Percentiles rank a stretch among this genome's conserved stretches.
Evolutionary conservation across 1,139 yeast species (phyloP).

Genomic region (Candida albicans): DNA sequence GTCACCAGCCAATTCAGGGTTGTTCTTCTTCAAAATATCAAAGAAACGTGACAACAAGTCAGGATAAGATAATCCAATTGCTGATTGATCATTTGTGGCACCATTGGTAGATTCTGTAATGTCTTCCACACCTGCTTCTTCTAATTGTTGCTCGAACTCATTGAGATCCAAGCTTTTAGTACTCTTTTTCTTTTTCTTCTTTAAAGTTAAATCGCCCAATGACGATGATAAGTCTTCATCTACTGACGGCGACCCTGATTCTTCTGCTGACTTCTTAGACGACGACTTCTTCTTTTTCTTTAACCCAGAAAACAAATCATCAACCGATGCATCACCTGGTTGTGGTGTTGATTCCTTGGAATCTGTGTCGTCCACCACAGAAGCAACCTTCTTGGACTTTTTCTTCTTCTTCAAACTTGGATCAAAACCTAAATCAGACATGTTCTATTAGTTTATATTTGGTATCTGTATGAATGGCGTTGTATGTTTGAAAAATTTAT

Average conservation of each 20-base stretch:
- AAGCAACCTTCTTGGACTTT: constrained; percentile 16
- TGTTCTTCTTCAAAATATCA: constrained; percentile 80
- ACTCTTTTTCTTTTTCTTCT: constrained; percentile 86
- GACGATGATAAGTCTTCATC: constrained; percentile 60
- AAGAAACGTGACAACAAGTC: constrained; percentile 82
- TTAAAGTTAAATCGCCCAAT: constrained; percentile 72
- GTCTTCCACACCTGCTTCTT: constrained; percentile 82
- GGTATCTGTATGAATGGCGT: neutral
- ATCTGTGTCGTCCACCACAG: constrained; percentile 8
- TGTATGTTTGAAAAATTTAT: constrained; percentile 1
- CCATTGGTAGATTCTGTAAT: constrained; percentile 30
- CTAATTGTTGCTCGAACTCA: constrained; percentile 88
- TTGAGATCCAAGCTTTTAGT: constrained; percentile 57
- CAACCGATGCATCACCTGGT: constrained; percentile 32
- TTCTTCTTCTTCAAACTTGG: constrained; percentile 63
- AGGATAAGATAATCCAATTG: constrained; percentile 72
- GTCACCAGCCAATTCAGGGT: constrained; percentile 98
- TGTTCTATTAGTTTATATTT: constrained; percentile 14
- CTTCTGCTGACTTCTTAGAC: constrained; percentile 17
- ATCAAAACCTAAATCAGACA: constrained; percentile 73
- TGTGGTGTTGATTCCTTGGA: constrained; percentile 14
- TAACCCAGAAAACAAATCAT: constrained; percentile 55
- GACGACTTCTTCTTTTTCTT: constrained; percentile 51
- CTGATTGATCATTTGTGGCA: constrained; percentile 18
- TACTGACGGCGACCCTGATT: constrained; percentile 31